These are phyloP conservation scores for Strigomonas culicis DNA, from an alignment of 208 protist genomes.

Conservation along the genomic window DNA sequence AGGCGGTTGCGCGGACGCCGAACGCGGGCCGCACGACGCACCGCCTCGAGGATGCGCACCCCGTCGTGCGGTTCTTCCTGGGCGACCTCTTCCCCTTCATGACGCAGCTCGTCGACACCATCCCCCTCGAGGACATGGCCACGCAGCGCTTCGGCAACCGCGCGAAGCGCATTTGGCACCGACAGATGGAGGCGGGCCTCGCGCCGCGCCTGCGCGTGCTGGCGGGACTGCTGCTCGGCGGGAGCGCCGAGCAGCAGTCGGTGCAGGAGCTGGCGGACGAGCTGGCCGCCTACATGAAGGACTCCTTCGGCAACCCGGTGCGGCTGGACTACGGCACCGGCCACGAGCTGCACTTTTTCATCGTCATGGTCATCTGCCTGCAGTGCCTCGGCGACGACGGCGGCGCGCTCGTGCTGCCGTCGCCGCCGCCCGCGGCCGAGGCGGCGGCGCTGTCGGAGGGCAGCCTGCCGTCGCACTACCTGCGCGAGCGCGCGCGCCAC, in stretches of 20 bases:
- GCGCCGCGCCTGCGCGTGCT: conserved; percentile 44
- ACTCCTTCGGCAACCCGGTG: conserved; percentile 94
- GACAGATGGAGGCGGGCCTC: conserved; percentile 39
- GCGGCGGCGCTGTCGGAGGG: neutral
- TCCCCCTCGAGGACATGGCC: conserved; percentile 73
- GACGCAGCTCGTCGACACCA: conserved; percentile 41
- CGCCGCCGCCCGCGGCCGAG: conserved; percentile 15
- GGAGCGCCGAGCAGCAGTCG: neutral
- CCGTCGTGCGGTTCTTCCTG: conserved; percentile 38
- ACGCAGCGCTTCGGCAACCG: conserved; percentile 88
- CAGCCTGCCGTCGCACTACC: neutral
- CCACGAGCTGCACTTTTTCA: conserved; percentile 98
- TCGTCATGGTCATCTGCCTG: conserved; percentile 90
- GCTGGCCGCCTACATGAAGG: conserved; percentile 88
- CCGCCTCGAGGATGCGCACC: conserved; percentile 20
- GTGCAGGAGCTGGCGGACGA: conserved; percentile 56
- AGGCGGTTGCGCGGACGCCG: conserved; percentile 17
- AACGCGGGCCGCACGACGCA: conserved; percentile 14
- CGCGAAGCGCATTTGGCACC: conserved; percentile 77
- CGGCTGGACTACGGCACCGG: conserved; percentile 99
- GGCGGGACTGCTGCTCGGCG: conserved; percentile 30
- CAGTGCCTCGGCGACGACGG: conserved; percentile 63
- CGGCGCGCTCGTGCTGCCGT: conserved; percentile 34
- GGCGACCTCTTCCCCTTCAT: conserved; percentile 54
- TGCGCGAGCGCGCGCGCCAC: no score